phyloP scores from a whole-genome alignment of 148 eudicot genomes.

The Vaccinium vitisidaea region DNA sequence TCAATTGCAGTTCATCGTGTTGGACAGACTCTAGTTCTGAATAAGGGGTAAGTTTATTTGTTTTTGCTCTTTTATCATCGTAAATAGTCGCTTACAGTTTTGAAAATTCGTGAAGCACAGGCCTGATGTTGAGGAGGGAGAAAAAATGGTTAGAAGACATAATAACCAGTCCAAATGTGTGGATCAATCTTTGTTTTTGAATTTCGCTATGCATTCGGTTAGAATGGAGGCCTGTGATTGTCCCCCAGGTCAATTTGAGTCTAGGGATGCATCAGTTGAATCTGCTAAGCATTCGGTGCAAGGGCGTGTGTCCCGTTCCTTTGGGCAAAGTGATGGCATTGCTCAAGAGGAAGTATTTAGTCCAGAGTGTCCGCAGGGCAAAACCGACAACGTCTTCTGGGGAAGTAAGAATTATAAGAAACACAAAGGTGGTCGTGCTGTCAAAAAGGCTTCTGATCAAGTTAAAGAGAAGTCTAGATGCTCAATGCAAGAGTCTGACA shows the following conservation, averaged over 20 bases:
- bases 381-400: slow-evolving; percentile 55
- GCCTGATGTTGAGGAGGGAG: slow-evolving; percentile 95
- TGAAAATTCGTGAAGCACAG: slow-evolving; percentile 38
- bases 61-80: not conserved
- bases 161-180: slow-evolving; percentile 67
- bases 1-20: slow-evolving; percentile 96
- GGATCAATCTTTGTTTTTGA: slow-evolving; percentile 77
- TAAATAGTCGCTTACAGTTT: slow-evolving; percentile 6
- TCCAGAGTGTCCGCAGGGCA: slow-evolving; percentile 36
- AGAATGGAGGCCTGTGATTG: slow-evolving; percentile 99
- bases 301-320: slow-evolving; percentile 25
- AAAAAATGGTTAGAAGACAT: slow-evolving; percentile 73
- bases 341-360: slow-evolving; percentile 28
- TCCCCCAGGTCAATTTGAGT: slow-evolving; percentile 47
- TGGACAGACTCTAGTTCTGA: slow-evolving; percentile 80
- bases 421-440: slow-evolving; percentile 52
- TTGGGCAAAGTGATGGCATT: slow-evolving; percentile 33
- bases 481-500: slow-evolving; percentile 79
- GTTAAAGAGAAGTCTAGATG: slow-evolving; percentile 69
- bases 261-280: slow-evolving; percentile 36
- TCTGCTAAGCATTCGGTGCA: slow-evolving; percentile 37
- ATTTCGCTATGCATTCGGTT: slow-evolving; percentile 98
- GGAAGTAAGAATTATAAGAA: slow-evolving; percentile 60
- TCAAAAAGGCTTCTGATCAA: slow-evolving; percentile 53
- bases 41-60: slow-evolving; percentile 65